Conservation (phyloP, 2,329 filamentous ascomycete species). For the Ophiostoma quercus region DNA sequence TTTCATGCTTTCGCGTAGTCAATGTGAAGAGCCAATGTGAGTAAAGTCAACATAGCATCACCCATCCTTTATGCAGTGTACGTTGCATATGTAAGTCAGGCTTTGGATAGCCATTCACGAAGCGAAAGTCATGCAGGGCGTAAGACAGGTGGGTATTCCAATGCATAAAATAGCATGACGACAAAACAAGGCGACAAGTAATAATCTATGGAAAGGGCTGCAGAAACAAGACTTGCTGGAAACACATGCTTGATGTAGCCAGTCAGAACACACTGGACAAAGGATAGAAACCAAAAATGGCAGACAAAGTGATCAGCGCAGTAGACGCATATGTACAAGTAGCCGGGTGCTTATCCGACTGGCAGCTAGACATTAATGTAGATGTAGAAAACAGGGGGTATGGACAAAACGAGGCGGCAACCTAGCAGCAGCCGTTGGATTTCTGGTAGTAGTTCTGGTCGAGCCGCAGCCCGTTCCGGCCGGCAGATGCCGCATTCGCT, state of each 20-base stretch:
- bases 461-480: slow-evolving; percentile 39
- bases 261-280: neutral
- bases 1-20: neutral
- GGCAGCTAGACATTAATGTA: neutral
- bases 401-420: slow-evolving; percentile 7
- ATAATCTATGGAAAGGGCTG: neutral
- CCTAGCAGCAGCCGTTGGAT: slow-evolving; percentile 35
- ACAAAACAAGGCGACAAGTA: neutral
- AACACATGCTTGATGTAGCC: neutral
- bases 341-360: neutral
- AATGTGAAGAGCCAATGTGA: no score
- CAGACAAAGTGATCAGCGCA: neutral
- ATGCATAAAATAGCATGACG: neutral
- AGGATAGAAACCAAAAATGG: neutral
- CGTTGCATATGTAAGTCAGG: neutral
- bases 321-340: neutral
- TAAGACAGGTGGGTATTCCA: neutral
- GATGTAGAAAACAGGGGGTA: neutral
- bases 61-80: neutral
- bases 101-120: neutral
- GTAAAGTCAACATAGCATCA: neutral
- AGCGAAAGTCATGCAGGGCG: neutral
- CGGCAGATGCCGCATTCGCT: slow-evolving; percentile 15
- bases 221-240: neutral
- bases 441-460: slow-evolving; percentile 36